Conservation (phyloP, 2,329 filamentous ascomycete genomes). For the Aschersonia sp. region DNA sequence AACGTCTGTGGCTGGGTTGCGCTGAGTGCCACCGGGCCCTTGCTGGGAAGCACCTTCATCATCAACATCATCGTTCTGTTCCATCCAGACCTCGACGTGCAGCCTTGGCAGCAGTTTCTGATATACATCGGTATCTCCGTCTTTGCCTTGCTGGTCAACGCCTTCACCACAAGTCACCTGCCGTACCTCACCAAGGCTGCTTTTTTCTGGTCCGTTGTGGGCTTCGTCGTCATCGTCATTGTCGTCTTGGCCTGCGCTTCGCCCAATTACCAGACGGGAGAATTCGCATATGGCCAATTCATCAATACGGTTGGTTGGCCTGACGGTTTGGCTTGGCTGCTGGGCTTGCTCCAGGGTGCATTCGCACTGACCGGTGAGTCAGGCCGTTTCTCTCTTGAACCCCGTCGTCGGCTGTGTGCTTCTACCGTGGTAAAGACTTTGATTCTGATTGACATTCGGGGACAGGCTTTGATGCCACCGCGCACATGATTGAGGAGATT, state of each 20-base stretch:
- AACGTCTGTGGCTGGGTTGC: constrained; percentile 60
- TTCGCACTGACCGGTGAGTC: constrained; percentile 26
- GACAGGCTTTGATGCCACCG: constrained; percentile 29
- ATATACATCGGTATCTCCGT: constrained; percentile 54
- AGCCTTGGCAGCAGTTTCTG: constrained; percentile 59
- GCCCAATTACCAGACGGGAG: constrained; percentile 46
- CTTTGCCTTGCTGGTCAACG: constrained; percentile 48
- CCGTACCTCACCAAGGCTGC: constrained; percentile 54
- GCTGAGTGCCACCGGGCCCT: constrained; percentile 51
- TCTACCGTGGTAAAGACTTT: too few relatives aligned
- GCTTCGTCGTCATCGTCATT: constrained; percentile 56
- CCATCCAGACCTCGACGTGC: constrained; percentile 37
- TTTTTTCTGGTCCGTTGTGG: constrained; percentile 55
- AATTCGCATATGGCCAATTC: constrained; percentile 53
- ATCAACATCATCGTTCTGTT: constrained; percentile 49
- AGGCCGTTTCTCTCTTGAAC: not conserved
- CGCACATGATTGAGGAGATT: constrained; percentile 43
- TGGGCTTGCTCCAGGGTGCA: constrained; percentile 38
- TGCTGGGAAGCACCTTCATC: constrained; percentile 53
- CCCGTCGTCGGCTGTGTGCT: not conserved
- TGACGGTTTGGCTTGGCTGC: constrained; percentile 45
- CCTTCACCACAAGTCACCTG: constrained; percentile 40
- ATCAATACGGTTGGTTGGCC: constrained; percentile 58
- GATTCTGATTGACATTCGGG: too few relatives aligned
- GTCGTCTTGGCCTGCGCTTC: constrained; percentile 52